phyloP scores from a whole-genome alignment of 306 rosid genomes.

The Castanea sativa region DNA sequence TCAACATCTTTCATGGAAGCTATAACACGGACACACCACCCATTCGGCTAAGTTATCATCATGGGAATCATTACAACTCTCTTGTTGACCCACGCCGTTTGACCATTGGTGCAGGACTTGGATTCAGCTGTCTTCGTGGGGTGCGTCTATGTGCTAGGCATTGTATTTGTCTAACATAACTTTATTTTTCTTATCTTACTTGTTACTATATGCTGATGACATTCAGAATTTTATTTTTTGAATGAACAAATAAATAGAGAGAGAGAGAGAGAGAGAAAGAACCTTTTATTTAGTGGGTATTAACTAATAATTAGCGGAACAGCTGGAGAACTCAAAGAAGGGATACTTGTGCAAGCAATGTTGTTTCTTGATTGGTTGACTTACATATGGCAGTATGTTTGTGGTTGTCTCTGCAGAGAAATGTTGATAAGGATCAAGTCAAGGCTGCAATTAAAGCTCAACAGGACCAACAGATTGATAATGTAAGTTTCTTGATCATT shows the following conservation, averaged over 20 bases:
- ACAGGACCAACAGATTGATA: slow-evolving; percentile 87
- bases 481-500: slow-evolving; percentile 49
- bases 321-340: too few species aligned
- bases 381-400: slow-evolving; percentile 16
- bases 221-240: not conserved
- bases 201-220: not conserved
- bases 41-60: slow-evolving; percentile 83
- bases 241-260: not conserved
- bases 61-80: slow-evolving; percentile 95
- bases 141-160: slow-evolving; percentile 36
- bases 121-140: slow-evolving; percentile 82
- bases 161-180: not conserved
- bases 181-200: not conserved
- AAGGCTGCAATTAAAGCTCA: slow-evolving; percentile 94
- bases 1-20: slow-evolving; percentile 86
- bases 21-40: slow-evolving; percentile 88
- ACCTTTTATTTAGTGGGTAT: too few species aligned
- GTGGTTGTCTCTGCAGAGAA: slow-evolving; percentile 54
- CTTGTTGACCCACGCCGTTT: slow-evolving; percentile 89
- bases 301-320: too few species aligned
- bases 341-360: not conserved
- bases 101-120: slow-evolving; percentile 91
- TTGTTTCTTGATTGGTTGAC: slow-evolving; percentile 6
- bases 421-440: slow-evolving; percentile 86
- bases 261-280: not conserved